Base-by-base conservation (phyloP, 2,329 filamentous ascomycete genomes). In the Penicillium expansum region DNA sequence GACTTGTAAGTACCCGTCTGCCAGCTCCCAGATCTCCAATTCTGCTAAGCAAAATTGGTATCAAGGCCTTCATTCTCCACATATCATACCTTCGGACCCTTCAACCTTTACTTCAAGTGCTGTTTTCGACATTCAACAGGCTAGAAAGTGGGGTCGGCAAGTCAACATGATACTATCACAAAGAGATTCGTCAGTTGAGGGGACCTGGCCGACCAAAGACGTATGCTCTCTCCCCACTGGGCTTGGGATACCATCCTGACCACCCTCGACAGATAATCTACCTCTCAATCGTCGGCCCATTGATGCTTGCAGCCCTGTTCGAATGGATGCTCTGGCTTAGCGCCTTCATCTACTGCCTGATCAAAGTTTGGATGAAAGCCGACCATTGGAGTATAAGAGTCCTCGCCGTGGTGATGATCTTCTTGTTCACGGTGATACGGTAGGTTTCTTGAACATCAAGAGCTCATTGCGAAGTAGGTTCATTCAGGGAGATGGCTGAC, bases 301-400 rank as follows among this genome's bases (percentile, higher is more conserved):
- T 97, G 48, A 91, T 97, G 86, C 68, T 94, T 24, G 90, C 89
- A 57, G 93, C 93, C 2, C 81, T 92, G 30, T 80, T 97, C 9
- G 93, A 97, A 77, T 97, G 94, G 92, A 86, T 96, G 59, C 83
- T 97, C 14, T 97, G 92, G 91, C 82, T 97, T 39, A 86, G 89
- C n/a, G 92, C 93, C 4, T 97, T 97, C 71, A 71, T 94, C 61
- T 97, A 97, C 76, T 97, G 93, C 71, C 79, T 97, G 1, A 78
- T 86, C 69, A 96, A 97, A 73, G 92, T 93, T 30, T 96, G 89
- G 68, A 80, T 85, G 62, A 97, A 97, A 74, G 92, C 93, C 20
- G 91, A 96, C 67, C 89, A 91, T 70, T 92, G 89, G 86, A 91
- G 88, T 42, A 89, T 95, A 59, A 85, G 85, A 58, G 74, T 92